Evolutionary conservation across 2,329 filamentous ascomycete genomes (phyloP), one percentile per base, ranked within the genome.

Genomic region (Seiridium cupressi): DNA sequence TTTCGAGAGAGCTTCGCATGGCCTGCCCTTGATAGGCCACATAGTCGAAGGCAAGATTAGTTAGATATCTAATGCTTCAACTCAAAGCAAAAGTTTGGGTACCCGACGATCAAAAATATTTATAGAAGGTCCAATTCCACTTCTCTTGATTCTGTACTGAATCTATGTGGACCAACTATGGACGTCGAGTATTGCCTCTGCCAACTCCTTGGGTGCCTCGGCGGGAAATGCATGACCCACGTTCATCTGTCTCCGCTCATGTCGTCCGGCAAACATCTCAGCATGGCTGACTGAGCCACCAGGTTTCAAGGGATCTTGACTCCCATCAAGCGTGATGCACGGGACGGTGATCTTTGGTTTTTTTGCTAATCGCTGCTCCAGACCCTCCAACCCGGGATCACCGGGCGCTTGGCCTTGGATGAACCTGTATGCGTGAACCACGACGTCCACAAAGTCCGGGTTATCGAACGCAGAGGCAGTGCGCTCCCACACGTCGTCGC

Each of bases 401-500:
- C 57, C 48, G n/a, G 35, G 6, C 26, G 18, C 57, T 9, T 31
- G 18, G 5, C 57, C 57, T n/a, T 44, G 31, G 18, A 18, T 18
- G 26, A 44, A 47, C 18, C 57, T 46, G n/a, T 59, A 59, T 8
- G 36, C 26, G 38, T 59, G 57, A 10, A 54, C 53, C 18, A 59
- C 57, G 7, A 59, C 48, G 18, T 44, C 36, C 11, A 59, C 57
- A 40, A 59, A 59, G 40, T 59, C 57, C 8, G 48, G 47, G 26
- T 59, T 59, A 38, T 59, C 57, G 46, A 59, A 59, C 8, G 57
- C 51, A 9, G 57, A 54, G n/a, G 63, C 62, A 7, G 66, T 64
- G 26, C 62, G 60, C 8, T 67, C 66, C 13, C 67, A 63, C 8
- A 65, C 55, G 3, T 57, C 61, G n/a, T 67, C 58, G 0, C 67